phyloP scores from a whole-genome alignment of 352 stramenopile genomes.

The Phytophthora parvispora region DNA sequence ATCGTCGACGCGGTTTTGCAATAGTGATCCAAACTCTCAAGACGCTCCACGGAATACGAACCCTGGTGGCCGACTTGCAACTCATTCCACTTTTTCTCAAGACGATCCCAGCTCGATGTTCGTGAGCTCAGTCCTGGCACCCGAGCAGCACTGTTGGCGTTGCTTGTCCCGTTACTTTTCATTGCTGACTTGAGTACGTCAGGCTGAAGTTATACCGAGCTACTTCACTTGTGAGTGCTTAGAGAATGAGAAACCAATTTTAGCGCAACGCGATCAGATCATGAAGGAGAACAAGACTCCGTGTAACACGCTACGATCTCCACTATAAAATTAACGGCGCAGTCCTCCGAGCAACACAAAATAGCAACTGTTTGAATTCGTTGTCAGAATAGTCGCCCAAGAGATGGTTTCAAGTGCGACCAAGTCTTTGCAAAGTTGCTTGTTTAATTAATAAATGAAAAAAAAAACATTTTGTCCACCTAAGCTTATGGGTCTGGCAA shows the following conservation, averaged over 20 bases:
- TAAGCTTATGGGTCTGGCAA: no score
- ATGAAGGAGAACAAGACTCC: background rate
- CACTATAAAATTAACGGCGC: no score
- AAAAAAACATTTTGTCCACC: no score
- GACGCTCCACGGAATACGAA: background rate
- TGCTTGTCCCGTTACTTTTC: background rate
- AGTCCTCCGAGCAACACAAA: no score
- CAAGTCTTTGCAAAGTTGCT: no score
- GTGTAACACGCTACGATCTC: no score
- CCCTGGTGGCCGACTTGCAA: constrained; percentile 3
- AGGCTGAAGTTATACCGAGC: background rate
- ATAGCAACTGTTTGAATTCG: no score
- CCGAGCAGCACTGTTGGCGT: background rate
- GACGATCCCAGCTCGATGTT: background rate
- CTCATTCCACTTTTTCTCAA: background rate
- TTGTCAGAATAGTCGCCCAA: no score
- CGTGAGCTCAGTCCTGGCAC: background rate
- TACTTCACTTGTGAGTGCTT: background rate
- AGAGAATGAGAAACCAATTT: no score
- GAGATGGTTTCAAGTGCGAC: no score
- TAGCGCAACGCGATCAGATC: no score
- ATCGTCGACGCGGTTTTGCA: background rate
- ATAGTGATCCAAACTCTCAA: background rate
- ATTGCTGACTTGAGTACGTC: background rate
- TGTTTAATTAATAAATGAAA: no score